Evolutionary conservation across 2,329 filamentous ascomycete species (phyloP), one percentile per base, ranked within the genome.

Genomic region (Cladosporium oxysporum): DNA sequence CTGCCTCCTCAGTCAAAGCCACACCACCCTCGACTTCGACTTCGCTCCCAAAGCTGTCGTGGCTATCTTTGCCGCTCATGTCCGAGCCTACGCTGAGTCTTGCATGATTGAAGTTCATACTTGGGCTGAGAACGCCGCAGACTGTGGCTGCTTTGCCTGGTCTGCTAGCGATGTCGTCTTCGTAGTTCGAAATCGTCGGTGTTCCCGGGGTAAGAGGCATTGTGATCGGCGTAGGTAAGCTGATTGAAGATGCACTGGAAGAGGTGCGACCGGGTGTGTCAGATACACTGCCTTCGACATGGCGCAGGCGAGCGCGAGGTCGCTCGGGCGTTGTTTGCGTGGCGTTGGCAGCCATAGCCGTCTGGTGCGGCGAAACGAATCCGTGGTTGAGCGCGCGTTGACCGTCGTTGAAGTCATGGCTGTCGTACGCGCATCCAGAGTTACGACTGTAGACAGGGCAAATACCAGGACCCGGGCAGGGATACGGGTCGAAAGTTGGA

Each of bases 1-100:
- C 80, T 52, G 82, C 83, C 72, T 87, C 85, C 71, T 88, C 85
- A 3, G 83, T 82, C 29, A 88, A 73, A 1, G 85, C 85, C 5
- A 88, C 78, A 1, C 85, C 86, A 18, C 82, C 79, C 4, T 79
- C 77, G 1, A 87, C 82, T 33, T 83, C 79, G 2, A 85, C 72
- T 49, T 80, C 78, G 41, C 78, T 72, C 5, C 69, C 70, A 2
- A 72, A 52, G 59, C 71, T 72, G 67, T 66, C 67, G 53, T 62
- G 68, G 64, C 72, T 73, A 21, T 53, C 41, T 60, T 31, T 61
- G 41, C 65, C 47, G 23, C 44, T 64, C 60, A 66, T 28, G 28
- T 52, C 31, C 2, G 58, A 49, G 35, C 60, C 31, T 7, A 65
- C 58, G 18, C 57, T 53, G 2, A 63, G 60, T 16, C 33, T 35